Conservation (phyloP, 331 rosid species). For the Stylosanthes scabra region DNA sequence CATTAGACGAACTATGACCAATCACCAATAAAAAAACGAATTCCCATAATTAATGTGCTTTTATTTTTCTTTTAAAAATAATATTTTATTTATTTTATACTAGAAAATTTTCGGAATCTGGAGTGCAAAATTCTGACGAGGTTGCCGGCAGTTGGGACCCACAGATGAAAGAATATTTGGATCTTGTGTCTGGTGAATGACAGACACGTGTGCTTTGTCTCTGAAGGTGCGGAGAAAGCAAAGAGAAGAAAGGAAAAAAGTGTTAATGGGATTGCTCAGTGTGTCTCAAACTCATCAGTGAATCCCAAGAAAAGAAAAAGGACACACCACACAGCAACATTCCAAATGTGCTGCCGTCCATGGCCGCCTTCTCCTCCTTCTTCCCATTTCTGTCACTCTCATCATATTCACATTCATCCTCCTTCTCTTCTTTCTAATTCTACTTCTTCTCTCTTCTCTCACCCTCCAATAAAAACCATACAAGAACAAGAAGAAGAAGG, state of each 20-base stretch:
- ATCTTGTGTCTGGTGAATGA: not conserved
- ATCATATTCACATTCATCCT: slow-evolving; percentile 6
- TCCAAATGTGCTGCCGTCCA: slow-evolving; percentile 86
- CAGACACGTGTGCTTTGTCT: slow-evolving; percentile 34
- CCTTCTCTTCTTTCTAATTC: not conserved
- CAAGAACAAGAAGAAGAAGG: not conserved
- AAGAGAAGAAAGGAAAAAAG: not conserved
- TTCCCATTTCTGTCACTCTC: slow-evolving; percentile 21
- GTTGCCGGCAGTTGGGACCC: slow-evolving; percentile 38
- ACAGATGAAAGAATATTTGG: not conserved
- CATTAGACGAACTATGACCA: no score
- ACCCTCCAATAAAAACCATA: not conserved
- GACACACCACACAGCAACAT: no score
- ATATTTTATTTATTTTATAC: no score
- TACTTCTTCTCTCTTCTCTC: not conserved
- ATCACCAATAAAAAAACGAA: no score
- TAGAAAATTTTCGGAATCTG: no score
- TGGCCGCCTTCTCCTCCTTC: slow-evolving; percentile 54
- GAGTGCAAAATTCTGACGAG: not conserved
- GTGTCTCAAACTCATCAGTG: not conserved
- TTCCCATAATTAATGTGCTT: no score
- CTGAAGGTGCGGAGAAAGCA: slow-evolving; percentile 50
- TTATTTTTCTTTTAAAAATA: no score
- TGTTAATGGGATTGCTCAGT: not conserved
- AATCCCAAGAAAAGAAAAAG: slow-evolving; percentile 6